Conservation (phyloP, 2,329 filamentous ascomycete genomes). For the Colletotrichum nymphaeae region DNA sequence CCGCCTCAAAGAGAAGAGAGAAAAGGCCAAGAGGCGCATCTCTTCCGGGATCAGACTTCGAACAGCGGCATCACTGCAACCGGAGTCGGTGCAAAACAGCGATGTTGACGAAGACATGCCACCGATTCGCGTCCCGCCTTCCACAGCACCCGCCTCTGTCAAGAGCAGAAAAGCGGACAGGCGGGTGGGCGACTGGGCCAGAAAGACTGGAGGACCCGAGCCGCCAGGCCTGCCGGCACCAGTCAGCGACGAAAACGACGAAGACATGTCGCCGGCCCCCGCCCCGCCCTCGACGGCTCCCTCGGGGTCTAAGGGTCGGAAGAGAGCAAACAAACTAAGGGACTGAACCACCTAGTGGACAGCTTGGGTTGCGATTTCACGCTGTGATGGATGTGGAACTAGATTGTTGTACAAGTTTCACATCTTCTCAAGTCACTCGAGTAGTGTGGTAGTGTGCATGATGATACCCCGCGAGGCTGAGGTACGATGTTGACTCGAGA, state of each 20-base stretch:
- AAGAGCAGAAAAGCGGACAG: background rate
- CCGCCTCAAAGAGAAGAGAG: constrained; percentile 22
- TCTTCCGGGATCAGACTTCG: constrained; percentile 15
- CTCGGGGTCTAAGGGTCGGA: too few relatives aligned
- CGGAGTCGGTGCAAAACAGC: constrained; percentile 24
- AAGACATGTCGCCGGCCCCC: too few relatives aligned
- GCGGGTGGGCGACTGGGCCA: constrained; percentile 17
- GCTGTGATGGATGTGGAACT: constrained; percentile 3
- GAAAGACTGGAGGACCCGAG: constrained; percentile 16
- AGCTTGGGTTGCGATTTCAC: background rate
- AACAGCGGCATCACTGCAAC: constrained; percentile 11
- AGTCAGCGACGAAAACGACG: too few relatives aligned
- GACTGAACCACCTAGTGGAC: constrained; percentile 2
- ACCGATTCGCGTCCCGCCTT: constrained; percentile 16
- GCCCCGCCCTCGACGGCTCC: too few relatives aligned
- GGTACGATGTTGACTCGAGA: background rate
- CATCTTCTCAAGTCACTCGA: background rate
- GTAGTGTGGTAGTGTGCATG: background rate
- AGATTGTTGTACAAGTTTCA: background rate
- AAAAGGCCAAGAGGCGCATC: constrained; percentile 10
- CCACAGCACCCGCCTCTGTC: constrained; percentile 1
- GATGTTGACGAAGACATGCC: constrained; percentile 33
- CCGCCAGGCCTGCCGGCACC: constrained; percentile 11
- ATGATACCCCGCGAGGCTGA: background rate
- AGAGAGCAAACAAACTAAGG: too few relatives aligned